Evolutionary conservation across 2,329 filamentous ascomycete species (phyloP), one percentile per base, ranked within the genome.

Genomic region (Coniochaeta prunicola): DNA sequence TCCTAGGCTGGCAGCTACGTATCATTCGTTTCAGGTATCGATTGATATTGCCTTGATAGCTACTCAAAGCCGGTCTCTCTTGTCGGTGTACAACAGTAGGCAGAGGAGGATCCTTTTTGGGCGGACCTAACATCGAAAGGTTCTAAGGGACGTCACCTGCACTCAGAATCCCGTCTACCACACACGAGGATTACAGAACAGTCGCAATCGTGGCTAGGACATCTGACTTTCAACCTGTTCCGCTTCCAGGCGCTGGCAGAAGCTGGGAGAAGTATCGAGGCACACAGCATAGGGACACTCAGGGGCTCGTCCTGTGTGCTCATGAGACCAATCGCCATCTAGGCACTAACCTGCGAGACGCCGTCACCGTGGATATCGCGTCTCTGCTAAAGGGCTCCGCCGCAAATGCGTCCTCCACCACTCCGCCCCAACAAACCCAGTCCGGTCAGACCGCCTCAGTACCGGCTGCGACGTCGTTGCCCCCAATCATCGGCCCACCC

Each of bases 341-440:
- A 63, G 64, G 64, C 65, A 62, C 57, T 30, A 57, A 54, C 57
- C 59, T 56, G 65, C 66, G 64, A 73, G 70, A 70, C 66, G 81
- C 81, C 83, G 84, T 80, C 85, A 92, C 81, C 84, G 88, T 96
- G 92, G 92, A 96, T 92, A 96, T 96, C 89, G 86, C 90, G 76
- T 87, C 89, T 66, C 84, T 96, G 66, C 84, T 96, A 76, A 90
- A 92, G 82, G 83, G 81, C 71, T 78, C 85, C 71, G 86, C 86
- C 82, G 87, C 88, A 76, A 78, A 86, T 82, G 87, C 89, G 82
- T 86, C 87, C 73, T 80, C 80, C 67, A 74, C 75, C 62, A 77
- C 79, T 68, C 73, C 73, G 63, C 68, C 73, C 62, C 72, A 71
- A 59, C 71, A 72, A 67, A 70, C 74, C 60, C 65, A 71, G 62